phyloP scores from a whole-genome alignment of 805 yeast species.

The Teunomyces pallodes region DNA sequence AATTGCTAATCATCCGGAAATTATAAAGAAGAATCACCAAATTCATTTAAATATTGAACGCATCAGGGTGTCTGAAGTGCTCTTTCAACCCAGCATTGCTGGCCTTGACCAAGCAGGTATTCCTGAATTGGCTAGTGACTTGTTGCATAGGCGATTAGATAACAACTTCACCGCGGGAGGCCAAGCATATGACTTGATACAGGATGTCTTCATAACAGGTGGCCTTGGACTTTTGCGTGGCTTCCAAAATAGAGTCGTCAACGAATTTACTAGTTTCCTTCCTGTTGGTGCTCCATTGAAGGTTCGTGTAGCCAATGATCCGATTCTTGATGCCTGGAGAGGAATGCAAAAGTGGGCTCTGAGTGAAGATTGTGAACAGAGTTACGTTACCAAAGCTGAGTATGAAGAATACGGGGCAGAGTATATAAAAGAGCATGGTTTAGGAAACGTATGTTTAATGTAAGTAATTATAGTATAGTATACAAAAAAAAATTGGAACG shows the following conservation, averaged over 20 bases:
- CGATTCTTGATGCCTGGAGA: constrained; percentile 82
- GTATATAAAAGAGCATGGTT: constrained; percentile 79
- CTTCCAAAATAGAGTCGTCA: constrained; percentile 61
- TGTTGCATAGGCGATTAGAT: constrained; percentile 58
- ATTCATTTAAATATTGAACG: constrained; percentile 88
- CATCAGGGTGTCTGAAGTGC: constrained; percentile 85
- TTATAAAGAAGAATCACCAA: constrained; percentile 84
- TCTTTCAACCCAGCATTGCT: constrained; percentile 90
- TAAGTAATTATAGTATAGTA: constrained; percentile 9
- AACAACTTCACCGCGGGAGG: constrained; percentile 53
- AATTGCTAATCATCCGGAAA: constrained; percentile 52
- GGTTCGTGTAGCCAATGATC: constrained; percentile 64
- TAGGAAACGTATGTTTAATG: constrained; percentile 57
- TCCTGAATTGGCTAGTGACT: constrained; percentile 69
- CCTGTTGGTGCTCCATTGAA: constrained; percentile 65
- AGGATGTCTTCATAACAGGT: constrained; percentile 81
- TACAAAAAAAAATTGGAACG: constrained; percentile 3
- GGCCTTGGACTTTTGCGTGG: constrained; percentile 71
- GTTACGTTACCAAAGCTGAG: constrained; percentile 63
- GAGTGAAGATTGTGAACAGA: constrained; percentile 42
- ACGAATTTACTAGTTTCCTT: constrained; percentile 66
- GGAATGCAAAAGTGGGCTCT: constrained; percentile 86
- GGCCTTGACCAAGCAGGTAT: constrained; percentile 96
- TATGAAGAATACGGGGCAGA: constrained; percentile 89
- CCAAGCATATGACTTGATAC: constrained; percentile 49